Percentiles rank a stretch among this genome's conserved stretches.
Conservation (phyloP, 73 alveolate species). For the Paramecium octaurelia region DNA sequence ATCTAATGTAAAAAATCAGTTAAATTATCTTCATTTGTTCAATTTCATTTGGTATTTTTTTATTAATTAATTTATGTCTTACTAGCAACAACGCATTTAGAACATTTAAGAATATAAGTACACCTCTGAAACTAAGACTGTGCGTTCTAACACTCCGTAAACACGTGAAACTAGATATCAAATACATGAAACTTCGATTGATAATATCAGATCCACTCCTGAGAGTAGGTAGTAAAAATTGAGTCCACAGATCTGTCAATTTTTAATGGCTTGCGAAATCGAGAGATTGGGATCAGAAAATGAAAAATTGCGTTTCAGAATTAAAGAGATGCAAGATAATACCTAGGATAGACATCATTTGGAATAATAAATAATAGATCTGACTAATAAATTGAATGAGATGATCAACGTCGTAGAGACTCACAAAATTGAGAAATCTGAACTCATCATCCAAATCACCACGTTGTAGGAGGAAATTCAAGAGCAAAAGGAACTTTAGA, state of each 20-base stretch:
- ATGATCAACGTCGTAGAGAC: not conserved
- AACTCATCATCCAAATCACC: not conserved
- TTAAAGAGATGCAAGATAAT: not conserved
- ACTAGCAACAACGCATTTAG: not conserved
- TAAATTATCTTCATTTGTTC: not conserved
- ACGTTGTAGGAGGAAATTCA: not conserved
- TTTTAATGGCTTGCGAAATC: constrained; percentile 11
- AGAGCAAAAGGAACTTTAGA: not conserved
- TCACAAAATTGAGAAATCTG: not conserved
- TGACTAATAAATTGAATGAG: not conserved
- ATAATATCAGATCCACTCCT: not conserved
- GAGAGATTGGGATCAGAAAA: constrained; percentile 6
- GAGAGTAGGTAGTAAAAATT: not conserved
- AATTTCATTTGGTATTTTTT: not conserved
- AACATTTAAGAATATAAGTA: not conserved
- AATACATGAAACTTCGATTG: not conserved
- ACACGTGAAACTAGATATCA: not conserved
- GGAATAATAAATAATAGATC: not conserved
- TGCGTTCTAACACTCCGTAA: not conserved
- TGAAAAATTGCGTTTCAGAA: not conserved
- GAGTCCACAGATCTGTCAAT: not conserved
- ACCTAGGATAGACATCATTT: not conserved
- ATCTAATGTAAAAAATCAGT: not conserved
- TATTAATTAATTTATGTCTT: not conserved
- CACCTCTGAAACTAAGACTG: not conserved